Base-by-base conservation (phyloP, 768 basidiomycete genomes). In the Exsudoporus frostii region DNA sequence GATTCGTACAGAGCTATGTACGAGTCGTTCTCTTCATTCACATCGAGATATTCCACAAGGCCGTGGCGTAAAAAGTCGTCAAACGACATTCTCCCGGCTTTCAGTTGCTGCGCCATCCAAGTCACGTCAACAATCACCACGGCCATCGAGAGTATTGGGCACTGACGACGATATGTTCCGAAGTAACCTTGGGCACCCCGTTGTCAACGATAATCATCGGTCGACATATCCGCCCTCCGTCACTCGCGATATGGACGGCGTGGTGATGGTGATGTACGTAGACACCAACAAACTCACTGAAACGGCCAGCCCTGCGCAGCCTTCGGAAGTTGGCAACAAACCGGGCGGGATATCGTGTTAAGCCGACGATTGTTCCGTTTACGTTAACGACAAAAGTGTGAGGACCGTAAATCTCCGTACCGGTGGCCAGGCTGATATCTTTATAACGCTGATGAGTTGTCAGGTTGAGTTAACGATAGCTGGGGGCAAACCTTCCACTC, bases 11-110 rank as follows among this genome's bases (percentile, higher is more conserved):
- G 79, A 2, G 97, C 94, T 60, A 99, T 96, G 69, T 88, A 88
- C 19, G 95, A 87, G 71, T 98, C 97, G 68, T 98, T 98, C 73
- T 99, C 97, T 72, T 99, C 97, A 68, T 99, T 99, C 49, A 98
- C 95, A 67, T 98, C 97, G 37, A 98, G 84, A 66, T 99, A 99
- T 69, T 99, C 97, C 54, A 98, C 92, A 14, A 99, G 80, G 29
- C 97, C 97, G 57, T 85, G 85, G 42, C 81, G 80, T 20, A 99
- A 77, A 73, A 99, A 98, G 68, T 95, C 93, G 68, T 99, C 96
- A 65, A 99, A 99, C 5, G 84, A 83, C 39, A 90, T 79, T 45
- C 73, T 72, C 32, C 84, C 87, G 60, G 83, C 81, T 68, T 95
- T 95, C 50, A 98, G 79, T 68, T 86, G 78, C 88, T 95, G 63